phyloP scores from a whole-genome alignment of 2,329 filamentous ascomycete genomes.

The Colletotrichum euphorbiae region DNA sequence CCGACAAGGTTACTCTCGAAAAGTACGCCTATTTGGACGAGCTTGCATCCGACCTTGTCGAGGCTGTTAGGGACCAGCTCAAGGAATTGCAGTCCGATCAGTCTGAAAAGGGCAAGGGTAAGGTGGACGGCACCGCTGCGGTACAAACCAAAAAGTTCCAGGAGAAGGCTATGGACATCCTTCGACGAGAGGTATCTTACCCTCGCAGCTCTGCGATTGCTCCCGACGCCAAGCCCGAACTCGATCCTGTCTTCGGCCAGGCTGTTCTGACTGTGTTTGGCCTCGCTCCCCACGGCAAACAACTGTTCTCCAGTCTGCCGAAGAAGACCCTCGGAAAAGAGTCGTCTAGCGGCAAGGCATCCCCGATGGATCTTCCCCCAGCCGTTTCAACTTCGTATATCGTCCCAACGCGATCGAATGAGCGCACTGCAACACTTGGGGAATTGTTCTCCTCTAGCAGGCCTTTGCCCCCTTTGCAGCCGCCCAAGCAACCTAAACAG shows the following conservation, averaged over 20 bases:
- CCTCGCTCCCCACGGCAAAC: constrained; percentile 77
- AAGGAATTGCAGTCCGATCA: constrained; percentile 56
- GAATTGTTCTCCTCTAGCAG: constrained; percentile 79
- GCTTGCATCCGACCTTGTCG: constrained; percentile 68
- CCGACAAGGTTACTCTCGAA: constrained; percentile 64
- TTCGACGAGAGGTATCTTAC: constrained; percentile 70
- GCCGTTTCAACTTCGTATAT: constrained; percentile 79
- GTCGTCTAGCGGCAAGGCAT: neutral
- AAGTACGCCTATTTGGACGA: constrained; percentile 73
- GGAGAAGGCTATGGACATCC: constrained; percentile 70
- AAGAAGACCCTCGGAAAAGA: constrained; percentile 70
- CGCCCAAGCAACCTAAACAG: constrained; percentile 78
- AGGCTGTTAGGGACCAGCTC: constrained; percentile 60
- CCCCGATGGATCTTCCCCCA: constrained; percentile 66
- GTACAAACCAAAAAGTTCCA: constrained; percentile 66
- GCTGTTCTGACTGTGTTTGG: constrained; percentile 82
- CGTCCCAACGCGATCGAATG: constrained; percentile 54
- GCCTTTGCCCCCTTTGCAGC: constrained; percentile 72
- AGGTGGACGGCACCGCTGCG: constrained; percentile 52
- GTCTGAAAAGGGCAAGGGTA: constrained; percentile 44
- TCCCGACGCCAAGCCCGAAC: constrained; percentile 52
- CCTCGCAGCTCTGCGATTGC: constrained; percentile 52
- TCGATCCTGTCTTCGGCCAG: constrained; percentile 49
- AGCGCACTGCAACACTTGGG: constrained; percentile 74
- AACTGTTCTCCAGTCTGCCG: constrained; percentile 87